phyloP scores from a whole-genome alignment of 176 grass and related monocot genomes.

The Carex scoparia region DNA sequence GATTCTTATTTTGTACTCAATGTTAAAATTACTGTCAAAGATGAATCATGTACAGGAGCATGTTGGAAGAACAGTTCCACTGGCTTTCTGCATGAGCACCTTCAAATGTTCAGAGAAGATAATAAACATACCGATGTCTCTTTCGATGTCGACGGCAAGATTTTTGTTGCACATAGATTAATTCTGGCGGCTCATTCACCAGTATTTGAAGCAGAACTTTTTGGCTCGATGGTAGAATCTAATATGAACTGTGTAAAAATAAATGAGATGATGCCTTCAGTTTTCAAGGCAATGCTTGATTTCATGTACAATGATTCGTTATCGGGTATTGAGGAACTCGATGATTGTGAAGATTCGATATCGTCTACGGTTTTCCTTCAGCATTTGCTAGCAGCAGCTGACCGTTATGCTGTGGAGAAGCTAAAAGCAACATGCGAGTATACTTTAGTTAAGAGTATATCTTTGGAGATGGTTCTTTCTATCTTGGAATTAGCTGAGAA shows the following conservation, averaged over 20 bases:
- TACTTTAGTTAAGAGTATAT: not conserved
- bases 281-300: slow-evolving; percentile 16
- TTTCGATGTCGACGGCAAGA: not conserved
- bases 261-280: slow-evolving; percentile 4
- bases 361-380: not conserved
- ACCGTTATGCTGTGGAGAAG: not conserved
- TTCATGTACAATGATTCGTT: slow-evolving; percentile 9
- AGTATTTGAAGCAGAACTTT: slow-evolving; percentile 4
- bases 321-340: not conserved
- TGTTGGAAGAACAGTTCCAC: too few species aligned
- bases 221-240: not conserved
- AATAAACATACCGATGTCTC: too few species aligned
- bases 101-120: too few species aligned
- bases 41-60: too few species aligned
- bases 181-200: not conserved
- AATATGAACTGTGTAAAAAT: not conserved
- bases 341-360: not conserved
- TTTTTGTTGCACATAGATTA: slow-evolving; percentile 4
- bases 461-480: not conserved
- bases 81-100: too few species aligned
- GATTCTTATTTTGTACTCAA: too few species aligned
- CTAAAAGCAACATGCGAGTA: not conserved
- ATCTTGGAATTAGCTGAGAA: not conserved
- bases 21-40: too few species aligned
- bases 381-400: slow-evolving; percentile 1